Conservation (phyloP, 345 rosid genomes). For the Heritiera fomes region DNA sequence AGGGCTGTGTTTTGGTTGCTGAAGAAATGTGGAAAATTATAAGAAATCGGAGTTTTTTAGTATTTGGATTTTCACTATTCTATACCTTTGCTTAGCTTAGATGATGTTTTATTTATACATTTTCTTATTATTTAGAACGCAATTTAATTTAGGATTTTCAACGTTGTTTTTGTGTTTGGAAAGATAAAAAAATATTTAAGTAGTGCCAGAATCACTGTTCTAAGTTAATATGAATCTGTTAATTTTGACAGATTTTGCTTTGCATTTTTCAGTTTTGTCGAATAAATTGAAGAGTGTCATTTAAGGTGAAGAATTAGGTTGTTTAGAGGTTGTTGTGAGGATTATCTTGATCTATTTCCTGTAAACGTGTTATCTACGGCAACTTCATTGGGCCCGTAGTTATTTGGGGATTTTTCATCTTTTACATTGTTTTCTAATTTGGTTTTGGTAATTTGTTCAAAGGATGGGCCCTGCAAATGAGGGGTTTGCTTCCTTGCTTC, state of each 20-base stretch:
- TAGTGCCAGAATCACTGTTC: not conserved
- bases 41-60: not conserved
- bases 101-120: not conserved
- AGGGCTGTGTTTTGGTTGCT: constrained; percentile 31
- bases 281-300: not conserved
- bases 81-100: not conserved
- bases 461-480: not conserved
- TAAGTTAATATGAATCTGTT: not conserved
- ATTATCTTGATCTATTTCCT: not conserved
- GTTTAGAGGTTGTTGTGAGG: not conserved
- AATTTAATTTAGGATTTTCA: not conserved
- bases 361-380: not conserved
- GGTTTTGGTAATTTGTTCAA: not conserved
- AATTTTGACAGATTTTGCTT: not conserved
- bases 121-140: not conserved
- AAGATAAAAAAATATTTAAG: not conserved
- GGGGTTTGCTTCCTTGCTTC: not conserved
- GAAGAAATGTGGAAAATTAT: constrained; percentile 26
- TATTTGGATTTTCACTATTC: not conserved
- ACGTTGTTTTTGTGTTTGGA: not conserved
- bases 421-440: not conserved
- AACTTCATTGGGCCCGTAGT: not conserved
- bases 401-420: not conserved
- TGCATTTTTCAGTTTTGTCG: not conserved
- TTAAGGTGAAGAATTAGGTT: not conserved